A percentile compares a stretch with the other conserved stretches of the same genome.
Conservation (phyloP, 805 yeast species). For the Suhomyces tanzawaensis region DNA sequence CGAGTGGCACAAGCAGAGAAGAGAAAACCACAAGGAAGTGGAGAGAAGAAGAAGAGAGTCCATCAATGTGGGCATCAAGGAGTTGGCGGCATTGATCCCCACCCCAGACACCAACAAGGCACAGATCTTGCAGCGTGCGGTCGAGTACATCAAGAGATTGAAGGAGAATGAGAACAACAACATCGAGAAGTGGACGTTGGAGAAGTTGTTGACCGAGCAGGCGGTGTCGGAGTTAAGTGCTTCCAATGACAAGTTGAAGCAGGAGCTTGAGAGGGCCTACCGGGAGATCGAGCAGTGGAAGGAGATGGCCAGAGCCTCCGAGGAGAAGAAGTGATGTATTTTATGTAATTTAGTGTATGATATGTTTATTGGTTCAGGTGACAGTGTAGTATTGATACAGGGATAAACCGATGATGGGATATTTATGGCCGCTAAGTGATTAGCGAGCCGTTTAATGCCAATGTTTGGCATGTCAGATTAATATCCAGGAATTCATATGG, state of each 20-base stretch:
- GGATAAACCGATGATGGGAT: too few species aligned
- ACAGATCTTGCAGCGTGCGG: constrained; percentile 82
- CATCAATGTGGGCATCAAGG: constrained; percentile 83
- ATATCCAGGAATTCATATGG: too few species aligned
- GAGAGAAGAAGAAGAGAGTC: constrained; percentile 89
- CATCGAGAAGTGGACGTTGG: constrained; percentile 93
- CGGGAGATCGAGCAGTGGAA: constrained; percentile 88
- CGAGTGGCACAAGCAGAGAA: constrained; percentile 80
- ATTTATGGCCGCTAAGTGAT: too few species aligned
- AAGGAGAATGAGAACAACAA: constrained; percentile 87
- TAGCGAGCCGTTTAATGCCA: too few species aligned
- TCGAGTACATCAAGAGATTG: constrained; percentile 84
- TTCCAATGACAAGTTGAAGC: constrained; percentile 82
- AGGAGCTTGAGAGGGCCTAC: constrained; percentile 87
- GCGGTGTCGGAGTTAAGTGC: constrained; percentile 81
- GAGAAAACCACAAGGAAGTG: constrained; percentile 92
- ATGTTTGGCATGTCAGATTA: too few species aligned
- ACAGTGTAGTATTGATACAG: too few species aligned
- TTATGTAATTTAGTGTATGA: constrained; percentile 8
- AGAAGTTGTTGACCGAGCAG: constrained; percentile 88
- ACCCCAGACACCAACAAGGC: constrained; percentile 87
- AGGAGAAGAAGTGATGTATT: constrained; percentile 11
- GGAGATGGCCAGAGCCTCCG: constrained; percentile 28
- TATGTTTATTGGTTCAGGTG: not conserved
- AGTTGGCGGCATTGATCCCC: constrained; percentile 74